Percentiles rank a stretch among this genome's conserved stretches.
phyloP scores from a whole-genome alignment of 805 yeast genomes.

The Sugiyamaella valdiviana region DNA sequence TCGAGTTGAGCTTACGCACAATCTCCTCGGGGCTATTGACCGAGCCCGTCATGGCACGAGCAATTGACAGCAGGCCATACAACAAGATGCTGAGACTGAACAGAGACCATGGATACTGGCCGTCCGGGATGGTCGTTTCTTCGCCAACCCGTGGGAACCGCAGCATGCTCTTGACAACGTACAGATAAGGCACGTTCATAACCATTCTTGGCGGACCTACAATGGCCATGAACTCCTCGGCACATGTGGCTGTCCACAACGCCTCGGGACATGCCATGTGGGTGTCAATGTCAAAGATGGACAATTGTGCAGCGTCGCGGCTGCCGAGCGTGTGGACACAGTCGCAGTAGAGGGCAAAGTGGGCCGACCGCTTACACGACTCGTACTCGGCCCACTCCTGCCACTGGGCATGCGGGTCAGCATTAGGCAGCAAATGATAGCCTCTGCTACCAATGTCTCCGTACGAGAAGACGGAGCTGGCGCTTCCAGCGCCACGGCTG shows the following conservation, averaged over 20 bases:
- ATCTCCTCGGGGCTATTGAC: slow-evolving; percentile 8
- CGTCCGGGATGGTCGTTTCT: not conserved
- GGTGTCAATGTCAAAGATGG: slow-evolving; percentile 28
- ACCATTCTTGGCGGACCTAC: slow-evolving; percentile 22
- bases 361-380: slow-evolving; percentile 34
- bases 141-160: slow-evolving; percentile 28
- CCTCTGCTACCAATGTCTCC: slow-evolving; percentile 24
- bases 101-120: slow-evolving; percentile 18
- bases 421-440: slow-evolving; percentile 20
- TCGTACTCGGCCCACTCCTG: slow-evolving; percentile 43
- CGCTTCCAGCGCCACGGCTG: slow-evolving; percentile 1
- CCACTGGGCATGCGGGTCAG: slow-evolving; percentile 36
- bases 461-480: slow-evolving; percentile 20
- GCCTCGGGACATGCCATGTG: slow-evolving; percentile 28
- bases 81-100: slow-evolving; percentile 23
- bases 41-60: slow-evolving; percentile 17
- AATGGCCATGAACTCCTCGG: slow-evolving; percentile 25
- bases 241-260: slow-evolving; percentile 25
- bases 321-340: slow-evolving; percentile 17
- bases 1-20: not conserved
- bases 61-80: slow-evolving; percentile 27
- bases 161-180: slow-evolving; percentile 28
- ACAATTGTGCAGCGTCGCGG: slow-evolving; percentile 14
- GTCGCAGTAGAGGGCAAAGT: slow-evolving; percentile 27
- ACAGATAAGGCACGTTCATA: slow-evolving; percentile 27